Evolutionary conservation across 495 filamentous ascomycete genomes (phyloP).

Genomic region (Hyaloscypha hepaticicola): DNA sequence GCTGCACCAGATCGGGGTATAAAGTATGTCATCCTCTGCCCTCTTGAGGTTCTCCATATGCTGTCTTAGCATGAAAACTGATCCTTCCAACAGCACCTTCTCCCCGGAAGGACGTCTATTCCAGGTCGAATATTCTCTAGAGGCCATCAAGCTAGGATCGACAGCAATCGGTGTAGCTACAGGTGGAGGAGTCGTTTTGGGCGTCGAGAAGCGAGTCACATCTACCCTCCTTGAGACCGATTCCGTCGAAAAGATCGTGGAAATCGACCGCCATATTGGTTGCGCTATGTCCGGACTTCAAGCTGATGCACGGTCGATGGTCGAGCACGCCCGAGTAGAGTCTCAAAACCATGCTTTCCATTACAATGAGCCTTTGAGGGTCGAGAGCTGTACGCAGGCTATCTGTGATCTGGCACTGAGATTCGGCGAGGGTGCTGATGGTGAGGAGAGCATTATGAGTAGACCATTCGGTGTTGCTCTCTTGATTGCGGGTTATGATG

Average conservation of each 20-base stretch:
- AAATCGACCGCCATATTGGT: conserved; percentile 97
- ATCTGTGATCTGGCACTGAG: conserved; percentile 96
- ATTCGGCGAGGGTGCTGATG: conserved; percentile 96
- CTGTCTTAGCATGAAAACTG: conserved; percentile 17
- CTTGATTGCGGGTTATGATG: conserved; percentile 94
- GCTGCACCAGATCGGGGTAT: conserved; percentile 84
- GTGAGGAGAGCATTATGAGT: conserved; percentile 97
- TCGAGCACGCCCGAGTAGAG: conserved; percentile 97
- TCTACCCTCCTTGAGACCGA: conserved; percentile 94
- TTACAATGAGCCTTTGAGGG: conserved; percentile 89
- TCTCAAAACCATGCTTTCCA: conserved; percentile 95
- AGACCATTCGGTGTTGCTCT: conserved; percentile 95
- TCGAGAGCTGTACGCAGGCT: conserved; percentile 97
- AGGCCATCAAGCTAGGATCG: conserved; percentile 98
- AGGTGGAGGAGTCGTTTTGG: conserved; percentile 87
- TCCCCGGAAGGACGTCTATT: conserved; percentile 99
- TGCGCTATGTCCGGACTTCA: conserved; percentile 98
- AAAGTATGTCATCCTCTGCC: conserved; percentile 64
- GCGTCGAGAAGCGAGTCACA: conserved; percentile 98
- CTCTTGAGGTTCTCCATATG: neutral
- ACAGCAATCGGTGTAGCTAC: conserved; percentile 98
- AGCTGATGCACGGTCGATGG: conserved; percentile 92
- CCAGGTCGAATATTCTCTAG: conserved; percentile 99
- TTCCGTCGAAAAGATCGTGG: conserved; percentile 98
- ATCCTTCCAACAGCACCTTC: conserved; percentile 74